Evolutionary conservation across 73 alveolate genomes (phyloP).

Genomic region (Paramecium sonneborni): DNA sequence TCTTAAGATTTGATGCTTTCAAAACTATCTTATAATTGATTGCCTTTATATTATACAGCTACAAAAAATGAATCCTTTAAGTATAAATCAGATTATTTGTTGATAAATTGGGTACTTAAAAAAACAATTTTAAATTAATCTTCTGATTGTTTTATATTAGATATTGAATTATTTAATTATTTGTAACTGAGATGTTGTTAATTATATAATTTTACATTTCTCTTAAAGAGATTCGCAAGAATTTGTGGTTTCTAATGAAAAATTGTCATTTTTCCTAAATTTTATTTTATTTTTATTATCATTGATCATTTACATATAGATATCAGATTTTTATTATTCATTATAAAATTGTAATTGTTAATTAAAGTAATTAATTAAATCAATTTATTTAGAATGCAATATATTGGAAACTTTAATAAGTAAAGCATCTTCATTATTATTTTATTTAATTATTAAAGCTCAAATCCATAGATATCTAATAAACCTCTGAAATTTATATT

Average conservation of each 20-base stretch:
- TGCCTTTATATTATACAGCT: neutral
- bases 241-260: neutral
- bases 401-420: neutral
- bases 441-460: neutral
- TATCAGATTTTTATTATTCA: neutral
- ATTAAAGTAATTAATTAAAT: neutral
- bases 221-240: neutral
- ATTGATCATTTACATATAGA: neutral
- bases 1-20: neutral
- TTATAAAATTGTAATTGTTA: neutral
- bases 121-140: too few species aligned
- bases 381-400: neutral
- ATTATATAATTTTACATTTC: neutral
- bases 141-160: too few species aligned
- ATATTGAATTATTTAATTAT: neutral
- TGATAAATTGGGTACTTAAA: too few species aligned
- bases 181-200: neutral
- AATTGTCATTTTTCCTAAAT: neutral
- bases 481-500: neutral
- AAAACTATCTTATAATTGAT: neutral
- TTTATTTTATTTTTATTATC: neutral
- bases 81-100: neutral
- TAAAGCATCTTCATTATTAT: neutral
- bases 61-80: slow-evolving; percentile 1
- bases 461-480: neutral